phyloP scores from a whole-genome alignment of 2,329 filamentous ascomycete genomes.

The Ascochyta viciae-villosae region DNA sequence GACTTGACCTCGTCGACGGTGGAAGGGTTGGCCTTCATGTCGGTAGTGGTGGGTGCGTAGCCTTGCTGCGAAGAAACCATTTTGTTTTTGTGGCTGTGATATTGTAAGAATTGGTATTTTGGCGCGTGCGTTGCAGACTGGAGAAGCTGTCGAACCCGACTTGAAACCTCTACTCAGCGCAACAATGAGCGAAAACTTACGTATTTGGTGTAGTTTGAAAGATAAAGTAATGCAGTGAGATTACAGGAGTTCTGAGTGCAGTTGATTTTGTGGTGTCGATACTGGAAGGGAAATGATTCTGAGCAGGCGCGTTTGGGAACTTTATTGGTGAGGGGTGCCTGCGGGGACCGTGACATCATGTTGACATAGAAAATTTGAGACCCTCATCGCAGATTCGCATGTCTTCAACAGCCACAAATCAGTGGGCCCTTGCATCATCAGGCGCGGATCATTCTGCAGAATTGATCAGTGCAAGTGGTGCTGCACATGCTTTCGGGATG shows the following conservation, averaged over 20 bases:
- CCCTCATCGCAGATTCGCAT: slow-evolving; percentile 20
- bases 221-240: neutral
- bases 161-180: neutral
- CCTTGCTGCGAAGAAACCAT: slow-evolving; percentile 40
- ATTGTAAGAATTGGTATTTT: slow-evolving; percentile 10
- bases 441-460: slow-evolving; percentile 8
- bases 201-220: neutral
- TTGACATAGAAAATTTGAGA: slow-evolving; percentile 13
- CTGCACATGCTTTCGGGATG: neutral
- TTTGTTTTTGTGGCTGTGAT: slow-evolving; percentile 8
- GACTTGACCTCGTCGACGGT: slow-evolving; percentile 72
- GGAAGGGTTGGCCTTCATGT: slow-evolving; percentile 47
- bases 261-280: slow-evolving; percentile 2
- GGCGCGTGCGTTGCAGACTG: neutral
- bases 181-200: slow-evolving; percentile 2
- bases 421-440: slow-evolving; percentile 20
- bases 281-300: neutral
- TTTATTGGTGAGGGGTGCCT: slow-evolving; percentile 5
- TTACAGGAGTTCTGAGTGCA: neutral
- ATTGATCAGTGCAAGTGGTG: slow-evolving; percentile 4
- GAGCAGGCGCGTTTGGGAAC: slow-evolving; percentile 1
- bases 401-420: slow-evolving; percentile 2
- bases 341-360: slow-evolving; percentile 21
- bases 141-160: neutral
- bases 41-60: slow-evolving; percentile 25